A percentile compares a stretch with the other conserved stretches of the same genome.
phyloP scores from a whole-genome alignment of 139 green algal genomes.

The Spirogloea muscicola region DNA sequence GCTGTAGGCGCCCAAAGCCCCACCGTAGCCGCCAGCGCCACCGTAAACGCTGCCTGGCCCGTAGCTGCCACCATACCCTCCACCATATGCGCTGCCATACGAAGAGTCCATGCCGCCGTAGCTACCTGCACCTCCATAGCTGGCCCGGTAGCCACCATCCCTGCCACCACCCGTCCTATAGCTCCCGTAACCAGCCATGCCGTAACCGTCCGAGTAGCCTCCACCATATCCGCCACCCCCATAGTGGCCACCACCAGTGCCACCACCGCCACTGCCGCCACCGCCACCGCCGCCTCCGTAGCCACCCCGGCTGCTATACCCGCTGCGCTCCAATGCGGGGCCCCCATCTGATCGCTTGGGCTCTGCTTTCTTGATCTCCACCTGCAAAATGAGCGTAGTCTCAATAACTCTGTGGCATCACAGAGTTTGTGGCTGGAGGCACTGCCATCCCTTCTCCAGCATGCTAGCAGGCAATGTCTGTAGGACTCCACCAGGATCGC shows the following conservation, averaged over 20 bases:
- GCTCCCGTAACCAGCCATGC: constrained; percentile 31
- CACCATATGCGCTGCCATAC: constrained; percentile 6
- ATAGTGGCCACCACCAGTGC: constrained; percentile 12
- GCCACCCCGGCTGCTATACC: constrained; percentile 2
- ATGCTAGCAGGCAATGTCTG: background rate
- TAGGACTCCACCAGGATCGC: too few relatives aligned
- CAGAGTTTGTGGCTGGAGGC: too few relatives aligned
- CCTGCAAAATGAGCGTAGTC: constrained; percentile 6
- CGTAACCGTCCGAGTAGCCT: constrained; percentile 15
- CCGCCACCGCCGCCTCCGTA: constrained; percentile 4
- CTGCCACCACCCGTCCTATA: constrained; percentile 13
- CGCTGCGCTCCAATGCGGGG: background rate
- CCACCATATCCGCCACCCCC: constrained; percentile 24
- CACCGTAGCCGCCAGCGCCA: constrained; percentile 30
- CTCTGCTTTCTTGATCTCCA: constrained; percentile 48
- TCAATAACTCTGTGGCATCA: background rate
- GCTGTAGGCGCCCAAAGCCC: background rate
- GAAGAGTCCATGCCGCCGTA: background rate
- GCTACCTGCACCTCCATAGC: constrained; percentile 41
- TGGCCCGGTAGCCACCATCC: too few relatives aligned
- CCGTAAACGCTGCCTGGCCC: background rate
- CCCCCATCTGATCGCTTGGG: constrained; percentile 23
- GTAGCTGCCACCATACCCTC: constrained; percentile 19
- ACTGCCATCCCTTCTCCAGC: background rate
- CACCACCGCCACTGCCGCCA: constrained; percentile 21